Conservation (phyloP, 2,329 filamentous ascomycete genomes). For the Colletotrichum sp. region DNA sequence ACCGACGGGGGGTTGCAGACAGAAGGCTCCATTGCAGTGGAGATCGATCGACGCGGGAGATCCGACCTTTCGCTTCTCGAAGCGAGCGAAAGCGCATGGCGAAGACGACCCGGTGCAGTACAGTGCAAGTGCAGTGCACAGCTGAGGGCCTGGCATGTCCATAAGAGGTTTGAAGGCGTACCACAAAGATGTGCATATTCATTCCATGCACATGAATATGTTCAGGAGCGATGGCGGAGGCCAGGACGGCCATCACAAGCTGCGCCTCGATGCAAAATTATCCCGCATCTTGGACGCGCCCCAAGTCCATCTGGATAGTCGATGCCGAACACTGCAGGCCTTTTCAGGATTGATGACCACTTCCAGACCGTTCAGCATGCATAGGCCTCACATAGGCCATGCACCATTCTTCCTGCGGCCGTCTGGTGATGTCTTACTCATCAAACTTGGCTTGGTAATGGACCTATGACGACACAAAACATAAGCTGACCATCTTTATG, state of each 20-base stretch:
- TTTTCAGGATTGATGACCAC: not conserved
- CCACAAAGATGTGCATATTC: not conserved
- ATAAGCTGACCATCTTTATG: not conserved
- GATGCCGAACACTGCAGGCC: not conserved
- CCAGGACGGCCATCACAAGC: not conserved
- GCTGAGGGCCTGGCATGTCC: not conserved
- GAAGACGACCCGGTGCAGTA: not conserved
- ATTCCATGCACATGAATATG: not conserved
- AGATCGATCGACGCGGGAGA: not conserved
- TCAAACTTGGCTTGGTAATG: not conserved
- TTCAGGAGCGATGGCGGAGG: not conserved
- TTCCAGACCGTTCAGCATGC: not conserved
- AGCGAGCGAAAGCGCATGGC: not conserved
- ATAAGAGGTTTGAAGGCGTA: not conserved
- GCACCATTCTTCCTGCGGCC: not conserved
- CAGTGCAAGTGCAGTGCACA: not conserved
- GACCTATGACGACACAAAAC: not conserved
- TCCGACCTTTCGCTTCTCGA: not conserved
- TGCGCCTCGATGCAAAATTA: not conserved
- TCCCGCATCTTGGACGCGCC: not conserved
- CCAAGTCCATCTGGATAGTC: not conserved
- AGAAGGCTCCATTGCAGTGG: not conserved
- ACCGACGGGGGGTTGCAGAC: slow-evolving; percentile 10
- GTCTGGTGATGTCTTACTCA: slow-evolving; percentile 1
- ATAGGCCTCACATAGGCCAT: not conserved